These are phyloP conservation scores for Fusarium hostae DNA, from an alignment of 2,329 filamentous ascomycete genomes.

Conservation along the genomic window DNA sequence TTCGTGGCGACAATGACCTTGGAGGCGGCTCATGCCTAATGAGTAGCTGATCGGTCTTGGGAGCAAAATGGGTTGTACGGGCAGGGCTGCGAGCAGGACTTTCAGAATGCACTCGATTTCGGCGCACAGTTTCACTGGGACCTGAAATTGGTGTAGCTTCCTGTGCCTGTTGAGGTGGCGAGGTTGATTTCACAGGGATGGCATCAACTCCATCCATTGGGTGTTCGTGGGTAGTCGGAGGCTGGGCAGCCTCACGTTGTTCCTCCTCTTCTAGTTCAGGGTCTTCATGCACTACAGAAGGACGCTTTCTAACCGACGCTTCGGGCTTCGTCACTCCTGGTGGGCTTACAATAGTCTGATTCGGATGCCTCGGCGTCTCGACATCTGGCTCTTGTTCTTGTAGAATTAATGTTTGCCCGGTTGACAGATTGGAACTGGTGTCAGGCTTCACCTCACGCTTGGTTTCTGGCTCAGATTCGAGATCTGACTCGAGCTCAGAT, in stretches of 20 bases:
- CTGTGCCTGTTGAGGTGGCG: conserved; percentile 3
- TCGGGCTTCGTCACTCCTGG: background rate
- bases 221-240: conserved; percentile 5
- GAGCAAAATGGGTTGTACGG: conserved; percentile 74
- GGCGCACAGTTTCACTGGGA: conserved; percentile 35
- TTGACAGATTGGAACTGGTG: background rate
- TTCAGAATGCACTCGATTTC: conserved; percentile 57
- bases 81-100: conserved; percentile 76
- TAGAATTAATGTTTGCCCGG: conserved; percentile 10
- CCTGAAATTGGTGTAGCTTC: background rate
- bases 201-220: conserved; percentile 48
- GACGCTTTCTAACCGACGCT: conserved; percentile 48
- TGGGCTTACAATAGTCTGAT: background rate
- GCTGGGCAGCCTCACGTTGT: conserved; percentile 9
- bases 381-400: conserved; percentile 7
- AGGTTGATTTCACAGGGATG: conserved; percentile 46
- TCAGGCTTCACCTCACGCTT: background rate
- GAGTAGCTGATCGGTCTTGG: conserved; percentile 63
- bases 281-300: conserved; percentile 60
- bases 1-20: conserved; percentile 78
- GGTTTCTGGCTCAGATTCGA: conserved; percentile 19
- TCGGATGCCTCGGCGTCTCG: background rate
- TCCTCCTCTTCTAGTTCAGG: conserved; percentile 54
- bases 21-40: conserved; percentile 75
- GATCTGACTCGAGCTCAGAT: conserved; percentile 17